These are phyloP conservation scores for Sclerotinia spermophila DNA, from an alignment of 2,329 filamentous ascomycete species.

Conservation along the genomic window DNA sequence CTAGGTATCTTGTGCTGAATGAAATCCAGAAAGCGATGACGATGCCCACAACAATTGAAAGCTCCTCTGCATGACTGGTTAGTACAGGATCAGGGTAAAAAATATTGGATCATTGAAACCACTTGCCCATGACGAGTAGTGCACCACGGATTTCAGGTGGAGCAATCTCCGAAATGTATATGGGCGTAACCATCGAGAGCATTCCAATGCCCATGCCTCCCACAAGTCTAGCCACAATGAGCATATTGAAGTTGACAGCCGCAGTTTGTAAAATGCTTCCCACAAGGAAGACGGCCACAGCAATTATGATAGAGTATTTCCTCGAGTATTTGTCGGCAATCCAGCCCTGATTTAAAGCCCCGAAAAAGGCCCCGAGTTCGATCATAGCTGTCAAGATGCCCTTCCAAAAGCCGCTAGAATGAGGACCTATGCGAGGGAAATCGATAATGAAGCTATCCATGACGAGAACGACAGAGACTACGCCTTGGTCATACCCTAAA, in stretches of 20 bases:
- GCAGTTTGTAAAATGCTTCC: conserved; percentile 51
- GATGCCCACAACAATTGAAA: conserved; percentile 44
- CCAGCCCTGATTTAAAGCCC: conserved; percentile 23
- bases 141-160: conserved; percentile 39
- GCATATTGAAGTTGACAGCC: conserved; percentile 48
- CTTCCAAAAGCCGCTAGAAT: conserved; percentile 18
- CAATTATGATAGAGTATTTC: conserved; percentile 50
- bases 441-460: conserved; percentile 43
- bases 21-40: conserved; percentile 44
- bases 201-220: conserved; percentile 48
- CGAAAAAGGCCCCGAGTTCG: conserved; percentile 39
- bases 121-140: conserved; percentile 21
- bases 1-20: conserved; percentile 42
- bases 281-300: conserved; percentile 48
- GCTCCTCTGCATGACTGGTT: conserved; percentile 25
- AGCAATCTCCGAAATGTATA: conserved; percentile 50
- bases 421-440: conserved; percentile 32
- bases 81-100: not conserved
- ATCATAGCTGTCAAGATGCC: conserved; percentile 37
- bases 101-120: not conserved
- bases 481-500: conserved; percentile 46
- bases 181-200: conserved; percentile 43
- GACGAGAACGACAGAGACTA: conserved; percentile 45
- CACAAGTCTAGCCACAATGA: conserved; percentile 46
- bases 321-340: conserved; percentile 50